These are phyloP conservation scores for Myriangium duriaei DNA, from an alignment of 2,329 filamentous ascomycete genomes.

Conservation along the genomic window DNA sequence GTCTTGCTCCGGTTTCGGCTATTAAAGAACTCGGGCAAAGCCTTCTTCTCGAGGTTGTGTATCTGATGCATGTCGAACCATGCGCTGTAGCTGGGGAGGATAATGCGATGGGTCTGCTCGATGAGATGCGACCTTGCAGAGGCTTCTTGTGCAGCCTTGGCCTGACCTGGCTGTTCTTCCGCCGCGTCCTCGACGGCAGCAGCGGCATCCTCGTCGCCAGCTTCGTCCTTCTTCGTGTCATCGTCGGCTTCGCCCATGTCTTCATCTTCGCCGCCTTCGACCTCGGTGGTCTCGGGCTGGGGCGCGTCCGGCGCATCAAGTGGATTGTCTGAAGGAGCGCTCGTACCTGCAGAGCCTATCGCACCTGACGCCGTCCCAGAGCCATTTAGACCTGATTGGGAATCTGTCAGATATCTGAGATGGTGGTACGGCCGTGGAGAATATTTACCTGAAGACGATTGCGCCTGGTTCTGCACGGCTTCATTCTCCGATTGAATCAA, in stretches of 20 bases:
- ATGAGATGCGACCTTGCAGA: slow-evolving; percentile 86
- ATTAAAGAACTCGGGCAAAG: slow-evolving; percentile 96
- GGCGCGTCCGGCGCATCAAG: slow-evolving; percentile 25
- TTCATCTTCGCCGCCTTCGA: slow-evolving; percentile 20
- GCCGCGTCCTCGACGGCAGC: slow-evolving; percentile 34
- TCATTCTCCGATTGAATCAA: slow-evolving; percentile 25
- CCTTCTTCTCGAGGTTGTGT: slow-evolving; percentile 84
- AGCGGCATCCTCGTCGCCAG: slow-evolving; percentile 27
- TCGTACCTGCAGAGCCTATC: slow-evolving; percentile 9
- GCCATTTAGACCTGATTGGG: slow-evolving; percentile 17
- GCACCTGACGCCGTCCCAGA: slow-evolving; percentile 21
- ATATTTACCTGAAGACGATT: slow-evolving; percentile 14
- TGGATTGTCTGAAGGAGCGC: slow-evolving; percentile 24
- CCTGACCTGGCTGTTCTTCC: slow-evolving; percentile 41
- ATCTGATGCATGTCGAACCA: slow-evolving; percentile 98
- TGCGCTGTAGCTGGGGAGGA: slow-evolving; percentile 91
- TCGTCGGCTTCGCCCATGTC: slow-evolving; percentile 51
- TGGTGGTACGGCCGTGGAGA: background rate
- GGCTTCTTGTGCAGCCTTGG: slow-evolving; percentile 70
- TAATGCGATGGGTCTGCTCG: slow-evolving; percentile 86
- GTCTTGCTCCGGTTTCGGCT: slow-evolving; percentile 97
- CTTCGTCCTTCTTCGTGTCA: slow-evolving; percentile 39
- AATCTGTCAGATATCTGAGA: background rate
- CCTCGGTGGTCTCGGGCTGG: slow-evolving; percentile 22
- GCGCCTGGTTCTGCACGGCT: slow-evolving; percentile 18